A percentile compares a stretch with the other conserved stretches of the same genome.
Conservation (phyloP, 345 rosid genomes). For the Moringa oleifera region DNA sequence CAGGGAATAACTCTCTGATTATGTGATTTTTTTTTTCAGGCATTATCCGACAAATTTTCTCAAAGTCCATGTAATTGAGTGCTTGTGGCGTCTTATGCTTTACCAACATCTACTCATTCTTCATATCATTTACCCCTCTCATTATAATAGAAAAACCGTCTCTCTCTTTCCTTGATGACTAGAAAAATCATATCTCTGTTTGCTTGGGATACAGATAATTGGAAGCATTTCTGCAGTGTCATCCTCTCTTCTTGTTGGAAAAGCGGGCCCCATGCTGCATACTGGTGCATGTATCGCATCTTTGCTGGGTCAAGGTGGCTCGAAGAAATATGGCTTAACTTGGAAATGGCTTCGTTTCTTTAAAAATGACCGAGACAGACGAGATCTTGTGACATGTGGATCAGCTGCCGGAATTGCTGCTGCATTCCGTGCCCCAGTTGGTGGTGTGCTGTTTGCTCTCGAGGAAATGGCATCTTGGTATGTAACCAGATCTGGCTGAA, state of each 20-base stretch:
- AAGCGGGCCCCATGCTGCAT: slow-evolving; percentile 97
- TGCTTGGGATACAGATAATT: slow-evolving; percentile 43
- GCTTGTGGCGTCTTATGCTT: not conserved
- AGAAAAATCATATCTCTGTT: not conserved
- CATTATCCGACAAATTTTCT: not conserved
- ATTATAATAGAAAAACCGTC: not conserved
- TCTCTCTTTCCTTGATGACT: not conserved
- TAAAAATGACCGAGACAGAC: slow-evolving; percentile 78
- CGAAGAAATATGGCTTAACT: slow-evolving; percentile 65
- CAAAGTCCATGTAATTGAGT: not conserved
- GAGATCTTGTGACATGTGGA: slow-evolving; percentile 94
- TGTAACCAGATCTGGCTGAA: slow-evolving; percentile 11
- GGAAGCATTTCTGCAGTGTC: slow-evolving; percentile 91
- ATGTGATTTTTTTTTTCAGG: not conserved
- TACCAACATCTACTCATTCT: not conserved
- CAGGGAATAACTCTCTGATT: not conserved
- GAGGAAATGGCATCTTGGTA: slow-evolving; percentile 99
- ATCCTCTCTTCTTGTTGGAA: slow-evolving; percentile 82
- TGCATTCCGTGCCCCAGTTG: slow-evolving; percentile 89
- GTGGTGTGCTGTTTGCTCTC: slow-evolving; percentile 83
- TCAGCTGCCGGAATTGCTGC: slow-evolving; percentile 97
- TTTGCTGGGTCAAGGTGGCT: slow-evolving; percentile 85
- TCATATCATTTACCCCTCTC: not conserved
- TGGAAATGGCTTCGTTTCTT: slow-evolving; percentile 82
- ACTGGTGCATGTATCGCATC: slow-evolving; percentile 94